Base-by-base conservation (phyloP, 2,329 filamentous ascomycete genomes). In the Bipolaris zeicola region DNA sequence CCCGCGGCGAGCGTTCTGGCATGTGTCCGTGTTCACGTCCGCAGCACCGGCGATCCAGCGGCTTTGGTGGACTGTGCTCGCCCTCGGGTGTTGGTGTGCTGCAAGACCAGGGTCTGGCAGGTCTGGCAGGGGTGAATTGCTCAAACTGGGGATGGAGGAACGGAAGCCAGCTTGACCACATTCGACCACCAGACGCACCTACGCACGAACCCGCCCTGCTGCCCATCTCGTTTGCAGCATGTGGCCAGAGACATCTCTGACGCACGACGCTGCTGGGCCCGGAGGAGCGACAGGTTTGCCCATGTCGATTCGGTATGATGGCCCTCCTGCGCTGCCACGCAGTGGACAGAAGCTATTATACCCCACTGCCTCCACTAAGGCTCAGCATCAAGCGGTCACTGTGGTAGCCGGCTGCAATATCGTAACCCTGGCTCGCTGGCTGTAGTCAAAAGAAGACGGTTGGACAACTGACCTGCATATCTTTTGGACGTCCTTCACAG, bases 211-310 rank as follows among this genome's bases (percentile, higher is more conserved):
- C 53, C 62, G 60, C 63, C 64, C 65, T 63, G 62, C 61, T 66
- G 59, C 58, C 66, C 68, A 71, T 70, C 67, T 72, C 71, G 69
- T 71, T 71, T 73, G 69, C 67, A 69, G 62, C 65, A 66, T 69
- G 69, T 69, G 68, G 70, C 65, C 67, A 70, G 65, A 63, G 60
- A 59, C 57, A 38, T 66, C 66, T 72, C 68, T 71, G 68, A 73
- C 69, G 67, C 69, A 67, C 66, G 66, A 72, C 62, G 68, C 64
- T 70, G 62, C 71, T 72, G 67, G 66, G 63, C 63, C 68, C 64
- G 66, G 66, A 70, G 68, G 65, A 68, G 62, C 65, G 63, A 68
- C 60, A 58, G 55, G 63, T 62, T 58, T 66, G 62, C 61, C 63
- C 65, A 72, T 70, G 69, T 68, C 65, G 41, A 57, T 65, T 66